phyloP scores from a whole-genome alignment of 2,329 filamentous ascomycete genomes.

The Paraconiothyrium sp. region DNA sequence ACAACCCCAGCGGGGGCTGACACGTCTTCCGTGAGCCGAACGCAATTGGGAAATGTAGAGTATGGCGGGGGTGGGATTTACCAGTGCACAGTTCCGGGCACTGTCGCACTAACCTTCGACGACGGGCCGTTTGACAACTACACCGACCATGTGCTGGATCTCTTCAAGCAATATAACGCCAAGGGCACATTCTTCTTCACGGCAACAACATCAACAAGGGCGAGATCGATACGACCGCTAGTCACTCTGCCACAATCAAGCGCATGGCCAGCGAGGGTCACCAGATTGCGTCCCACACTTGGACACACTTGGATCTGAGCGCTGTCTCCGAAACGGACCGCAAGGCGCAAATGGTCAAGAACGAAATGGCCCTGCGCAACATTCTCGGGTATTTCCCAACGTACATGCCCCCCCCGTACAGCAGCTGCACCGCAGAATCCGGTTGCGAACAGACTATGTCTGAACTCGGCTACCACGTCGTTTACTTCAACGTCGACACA shows the following conservation, averaged over 20 bases:
- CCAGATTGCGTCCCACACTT: conserved; percentile 69
- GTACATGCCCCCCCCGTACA: conserved; percentile 62
- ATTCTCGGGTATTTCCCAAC: conserved; percentile 66
- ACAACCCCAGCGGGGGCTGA: conserved; percentile 63
- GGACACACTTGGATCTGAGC: conserved; percentile 62
- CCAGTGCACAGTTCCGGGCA: conserved; percentile 61
- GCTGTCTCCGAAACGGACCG: conserved; percentile 55
- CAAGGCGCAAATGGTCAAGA: conserved; percentile 61
- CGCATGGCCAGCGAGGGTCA: conserved; percentile 65
- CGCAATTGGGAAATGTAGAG: conserved; percentile 62
- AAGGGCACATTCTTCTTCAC: conserved; percentile 76
- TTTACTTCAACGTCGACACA: conserved; percentile 69
- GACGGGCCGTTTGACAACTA: conserved; percentile 70
- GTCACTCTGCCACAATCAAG: conserved; percentile 62
- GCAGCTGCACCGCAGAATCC: conserved; percentile 55
- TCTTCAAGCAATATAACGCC: conserved; percentile 67
- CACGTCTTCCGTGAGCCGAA: conserved; percentile 63
- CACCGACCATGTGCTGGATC: conserved; percentile 69
- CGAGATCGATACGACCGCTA: conserved; percentile 61
- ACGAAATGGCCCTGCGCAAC: conserved; percentile 65
- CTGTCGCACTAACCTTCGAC: conserved; percentile 73
- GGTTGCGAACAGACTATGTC: conserved; percentile 54
- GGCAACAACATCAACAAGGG: conserved; percentile 66
- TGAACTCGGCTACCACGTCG: conserved; percentile 66
- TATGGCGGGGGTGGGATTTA: conserved; percentile 69